Conservation (phyloP, 495 filamentous ascomycete species). For the Hamigera avellanea region DNA sequence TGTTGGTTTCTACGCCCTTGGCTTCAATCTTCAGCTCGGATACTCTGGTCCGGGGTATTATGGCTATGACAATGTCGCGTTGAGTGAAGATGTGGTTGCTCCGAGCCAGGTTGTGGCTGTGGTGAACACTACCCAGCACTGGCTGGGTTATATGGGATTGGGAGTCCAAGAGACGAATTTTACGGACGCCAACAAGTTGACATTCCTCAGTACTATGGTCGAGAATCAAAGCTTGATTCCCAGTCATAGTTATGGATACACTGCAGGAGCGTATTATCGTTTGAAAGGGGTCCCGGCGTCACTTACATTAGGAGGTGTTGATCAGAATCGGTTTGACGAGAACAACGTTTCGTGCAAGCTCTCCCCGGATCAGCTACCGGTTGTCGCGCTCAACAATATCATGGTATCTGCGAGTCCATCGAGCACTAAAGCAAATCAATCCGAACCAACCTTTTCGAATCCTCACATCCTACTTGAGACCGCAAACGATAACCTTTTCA, state of each 20-base stretch:
- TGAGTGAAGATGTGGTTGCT: no score
- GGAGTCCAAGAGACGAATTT: no score
- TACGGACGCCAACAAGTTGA: no score
- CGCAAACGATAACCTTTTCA: constrained; percentile 6
- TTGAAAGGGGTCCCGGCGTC: constrained; percentile 36
- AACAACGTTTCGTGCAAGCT: constrained; percentile 41
- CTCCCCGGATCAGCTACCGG: constrained; percentile 28
- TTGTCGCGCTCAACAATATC: constrained; percentile 39
- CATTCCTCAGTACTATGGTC: no score
- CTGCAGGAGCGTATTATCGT: constrained; percentile 51
- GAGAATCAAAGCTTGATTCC: constrained; percentile 35
- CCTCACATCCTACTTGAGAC: not conserved
- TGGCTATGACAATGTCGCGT: no score
- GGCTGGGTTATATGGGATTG: no score
- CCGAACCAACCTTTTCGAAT: not conserved
- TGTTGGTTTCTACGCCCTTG: no score
- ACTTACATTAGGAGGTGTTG: constrained; percentile 51
- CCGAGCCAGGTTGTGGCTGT: no score
- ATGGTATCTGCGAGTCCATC: constrained; percentile 25
- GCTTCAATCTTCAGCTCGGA: no score
- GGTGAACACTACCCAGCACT: no score
- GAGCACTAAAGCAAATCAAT: not conserved
- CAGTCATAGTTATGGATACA: constrained; percentile 51
- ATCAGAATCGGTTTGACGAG: constrained; percentile 39
- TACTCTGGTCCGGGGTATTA: no score